Base-by-base conservation (phyloP, 345 rosid species). In the Raphanus raphanistrum region DNA sequence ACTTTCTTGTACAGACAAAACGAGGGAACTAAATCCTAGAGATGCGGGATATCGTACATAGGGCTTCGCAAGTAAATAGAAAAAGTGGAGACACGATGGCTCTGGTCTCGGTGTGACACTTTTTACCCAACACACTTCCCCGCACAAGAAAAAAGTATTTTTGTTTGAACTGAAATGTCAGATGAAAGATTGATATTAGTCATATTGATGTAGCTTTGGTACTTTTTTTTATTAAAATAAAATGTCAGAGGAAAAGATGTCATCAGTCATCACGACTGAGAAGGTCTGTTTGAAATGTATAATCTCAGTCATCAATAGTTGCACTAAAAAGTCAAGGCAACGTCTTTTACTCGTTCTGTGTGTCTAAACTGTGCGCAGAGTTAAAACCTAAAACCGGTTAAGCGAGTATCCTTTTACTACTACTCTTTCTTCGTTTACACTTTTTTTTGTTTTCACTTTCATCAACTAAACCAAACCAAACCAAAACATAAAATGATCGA, bases 81-180 rank as follows among this genome's bases (percentile, higher is more conserved):
- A 0, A 73, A 62, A 74, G 75, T 70, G 68, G 16, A 29, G 80
- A 78, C 79, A 79, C 52, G 36, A 52, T 74, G 82, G 77, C 84
- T 79, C 77, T 13, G 2, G 66, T 82, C 82, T 82, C 79, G 84
- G 70, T 77, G 78, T 68, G 15, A 61, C 70, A 67, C 71, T 79
- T 78, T 61, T 63, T 67, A 27, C 48, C 16, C 66, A 1, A 1
- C 70, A 45, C 72, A 58, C 60, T 41, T 72, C 67, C 60, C 45
- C 17, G 8, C 48, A 8, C 65, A 50, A 35, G 3, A 12, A 25
- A 54, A 26, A 33, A 26, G 8, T 41, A 7, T 71, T 26, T 26
- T 60, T 55, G 32, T 35, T 69, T 7, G 38, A 29, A 61, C 21
- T 29, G 4, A 10, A 38, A 38, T 3, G 45, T 38, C 13, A 10